Percentiles rank a stretch among this genome's conserved stretches.
Evolutionary conservation across 108 stramenopile species (phyloP).

Genomic region (Mayamaea pseudoterrestris): DNA sequence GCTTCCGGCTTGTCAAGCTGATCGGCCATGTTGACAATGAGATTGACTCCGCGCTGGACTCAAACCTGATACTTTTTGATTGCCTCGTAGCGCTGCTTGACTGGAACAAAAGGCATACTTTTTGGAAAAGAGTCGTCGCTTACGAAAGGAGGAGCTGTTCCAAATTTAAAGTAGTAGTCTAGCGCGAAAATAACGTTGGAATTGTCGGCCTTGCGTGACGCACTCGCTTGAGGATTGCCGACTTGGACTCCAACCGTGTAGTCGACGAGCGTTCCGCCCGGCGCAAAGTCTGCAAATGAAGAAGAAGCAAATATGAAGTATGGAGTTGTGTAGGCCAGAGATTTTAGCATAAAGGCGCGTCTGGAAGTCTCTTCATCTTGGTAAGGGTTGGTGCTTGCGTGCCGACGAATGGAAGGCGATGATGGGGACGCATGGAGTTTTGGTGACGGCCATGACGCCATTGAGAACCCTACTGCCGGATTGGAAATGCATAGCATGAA

Average conservation of each 20-base stretch:
- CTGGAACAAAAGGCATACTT: slow-evolving; percentile 55
- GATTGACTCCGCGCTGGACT: slow-evolving; percentile 23
- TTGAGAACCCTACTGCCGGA: no score
- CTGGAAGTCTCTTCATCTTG: no score
- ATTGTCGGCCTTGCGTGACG: slow-evolving; percentile 44
- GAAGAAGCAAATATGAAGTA: no score
- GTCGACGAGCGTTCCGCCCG: slow-evolving; percentile 70
- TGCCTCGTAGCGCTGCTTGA: slow-evolving; percentile 65
- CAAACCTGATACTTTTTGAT: slow-evolving; percentile 55
- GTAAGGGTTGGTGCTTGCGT: no score
- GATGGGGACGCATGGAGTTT: no score
- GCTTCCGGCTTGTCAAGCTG: not conserved
- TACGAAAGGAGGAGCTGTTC: slow-evolving; percentile 53
- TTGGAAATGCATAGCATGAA: no score
- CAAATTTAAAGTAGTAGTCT: slow-evolving; percentile 78
- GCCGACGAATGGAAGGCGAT: no score
- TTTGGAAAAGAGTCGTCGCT: slow-evolving; percentile 50
- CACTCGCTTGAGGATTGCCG: slow-evolving; percentile 52
- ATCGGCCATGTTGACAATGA: slow-evolving; percentile 9
- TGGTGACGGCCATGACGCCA: no score
- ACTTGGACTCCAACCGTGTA: slow-evolving; percentile 41
- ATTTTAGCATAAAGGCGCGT: no score
- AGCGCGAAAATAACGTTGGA: slow-evolving; percentile 65
- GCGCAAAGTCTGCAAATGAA: slow-evolving; percentile 30
- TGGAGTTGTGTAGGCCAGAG: no score